Percentiles rank a stretch among this genome's conserved stretches.
These are phyloP conservation scores for Symbiodinium pilosum DNA, from an alignment of 73 alveolate genomes.

Conservation along the genomic window DNA sequence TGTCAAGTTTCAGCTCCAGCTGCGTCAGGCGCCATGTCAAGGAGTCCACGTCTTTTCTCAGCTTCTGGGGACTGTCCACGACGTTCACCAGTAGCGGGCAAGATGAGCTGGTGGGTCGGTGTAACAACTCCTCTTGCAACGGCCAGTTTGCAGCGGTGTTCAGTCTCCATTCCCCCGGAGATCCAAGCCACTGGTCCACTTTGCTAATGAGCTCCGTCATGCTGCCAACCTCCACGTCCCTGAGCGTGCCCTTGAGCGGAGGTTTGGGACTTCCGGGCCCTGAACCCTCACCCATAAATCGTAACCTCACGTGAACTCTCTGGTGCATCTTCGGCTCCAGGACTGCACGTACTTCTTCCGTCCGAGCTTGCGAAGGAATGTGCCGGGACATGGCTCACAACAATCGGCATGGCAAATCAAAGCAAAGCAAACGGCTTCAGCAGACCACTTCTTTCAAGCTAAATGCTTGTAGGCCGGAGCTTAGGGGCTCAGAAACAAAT, in stretches of 20 bases:
- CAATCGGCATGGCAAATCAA: no score
- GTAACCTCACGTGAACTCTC: not conserved
- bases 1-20: no score
- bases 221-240: not conserved
- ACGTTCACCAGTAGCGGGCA: conserved; percentile 73
- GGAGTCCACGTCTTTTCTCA: not conserved
- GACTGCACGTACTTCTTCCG: no score
- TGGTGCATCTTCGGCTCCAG: not conserved
- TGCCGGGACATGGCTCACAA: no score
- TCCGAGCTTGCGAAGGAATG: no score
- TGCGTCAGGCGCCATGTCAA: not conserved
- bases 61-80: conserved; percentile 30
- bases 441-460: no score
- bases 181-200: conserved; percentile 67
- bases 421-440: no score
- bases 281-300: not conserved
- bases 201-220: not conserved
- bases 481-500: no score
- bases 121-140: conserved; percentile 24
- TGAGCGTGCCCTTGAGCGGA: not conserved
- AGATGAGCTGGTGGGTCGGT: conserved; percentile 12
- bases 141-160: conserved; percentile 60
- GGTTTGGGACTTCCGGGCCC: not conserved
- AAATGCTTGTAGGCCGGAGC: no score
- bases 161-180: conserved; percentile 57